Conservation (phyloP, 768 basidiomycete species). For the Amanita subjunquillea region DNA sequence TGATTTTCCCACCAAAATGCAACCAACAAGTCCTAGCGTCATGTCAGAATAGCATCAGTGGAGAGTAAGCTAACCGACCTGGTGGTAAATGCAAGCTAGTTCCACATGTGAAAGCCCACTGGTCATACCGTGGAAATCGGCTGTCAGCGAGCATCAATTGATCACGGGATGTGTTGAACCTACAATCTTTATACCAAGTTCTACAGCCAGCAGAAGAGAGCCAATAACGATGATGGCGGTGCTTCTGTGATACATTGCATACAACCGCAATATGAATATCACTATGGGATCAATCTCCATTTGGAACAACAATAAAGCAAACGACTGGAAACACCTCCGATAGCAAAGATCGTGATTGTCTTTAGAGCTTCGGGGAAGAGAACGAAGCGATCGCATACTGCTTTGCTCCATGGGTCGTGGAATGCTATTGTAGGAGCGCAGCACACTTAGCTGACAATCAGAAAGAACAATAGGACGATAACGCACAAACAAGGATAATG, state of each 20-base stretch:
- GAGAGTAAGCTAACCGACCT: constrained; percentile 11
- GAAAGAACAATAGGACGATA: neutral
- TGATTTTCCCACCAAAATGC: constrained; percentile 23
- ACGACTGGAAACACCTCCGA: constrained; percentile 16
- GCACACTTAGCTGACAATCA: neutral
- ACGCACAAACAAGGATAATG: constrained; percentile 24
- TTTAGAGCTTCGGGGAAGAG: constrained; percentile 26
- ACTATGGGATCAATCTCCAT: constrained; percentile 7
- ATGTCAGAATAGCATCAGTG: neutral
- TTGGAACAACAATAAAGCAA: neutral
- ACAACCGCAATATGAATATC: constrained; percentile 19
- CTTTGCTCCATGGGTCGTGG: constrained; percentile 21
- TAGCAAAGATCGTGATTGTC: constrained; percentile 18
- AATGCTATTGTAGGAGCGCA: constrained; percentile 14
- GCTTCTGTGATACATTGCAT: constrained; percentile 20
- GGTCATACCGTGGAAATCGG: neutral
- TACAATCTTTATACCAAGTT: constrained; percentile 24
- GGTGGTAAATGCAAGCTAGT: constrained; percentile 19
- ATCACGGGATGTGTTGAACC: neutral
- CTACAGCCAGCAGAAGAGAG: constrained; percentile 12
- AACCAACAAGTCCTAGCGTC: constrained; percentile 20
- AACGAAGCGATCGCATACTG: constrained; percentile 22
- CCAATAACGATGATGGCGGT: constrained; percentile 11
- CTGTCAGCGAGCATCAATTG: neutral
- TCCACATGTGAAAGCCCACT: constrained; percentile 29